Evolutionary conservation across 202 grass and related monocot genomes (phyloP), one percentile per base, ranked within the genome.

Genomic region (Panicum virgatum): DNA sequence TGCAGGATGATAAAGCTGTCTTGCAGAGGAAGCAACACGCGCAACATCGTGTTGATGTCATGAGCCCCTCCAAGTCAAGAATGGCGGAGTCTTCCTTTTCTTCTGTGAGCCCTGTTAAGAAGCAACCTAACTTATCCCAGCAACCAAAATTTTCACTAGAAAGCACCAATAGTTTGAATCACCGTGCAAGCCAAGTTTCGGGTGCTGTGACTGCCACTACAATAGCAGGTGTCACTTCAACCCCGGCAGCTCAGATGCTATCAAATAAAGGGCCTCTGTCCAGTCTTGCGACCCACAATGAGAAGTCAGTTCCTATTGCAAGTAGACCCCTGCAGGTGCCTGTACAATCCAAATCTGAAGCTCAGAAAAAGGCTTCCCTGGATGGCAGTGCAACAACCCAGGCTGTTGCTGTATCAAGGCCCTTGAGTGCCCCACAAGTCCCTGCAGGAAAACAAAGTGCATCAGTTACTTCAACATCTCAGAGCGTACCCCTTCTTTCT

Each of bases 371-470:
- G 51, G 61, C 15, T 81, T 82, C 83, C 18, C 69, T 52, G 19
- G 71, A 62, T 78, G 90, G 82, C 60, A 85, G 63, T 77, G 69
- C 73, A 58, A 50, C 69, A 66, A 68, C 81, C 36, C 88, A 93
- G 59, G 86, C 70, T n/a, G 69, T 62, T 82, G 40, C 82, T 39
- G 79, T 75, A 73, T 86, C 90, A 68, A 94, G 89, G 77, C 89
- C 94, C 53, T 86, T 87, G 68, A 97, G 85, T 89, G 89, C 94
- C 42, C 94, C 94, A 45, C 83, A 90, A 78, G 89, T 83, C 44
- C 91, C 94, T 45, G 87, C 80, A 78, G 85, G 69, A 57, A 89
- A 86, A 73, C 79, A 75, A 86, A 82, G 46, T 51, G 43, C 87
- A 66, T 61, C 83, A 79, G 70, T 80, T 44, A 53, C 76, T 89